Base-by-base conservation (phyloP, 352 stramenopile genomes). In the Peronosclerospora sorghi region DNA sequence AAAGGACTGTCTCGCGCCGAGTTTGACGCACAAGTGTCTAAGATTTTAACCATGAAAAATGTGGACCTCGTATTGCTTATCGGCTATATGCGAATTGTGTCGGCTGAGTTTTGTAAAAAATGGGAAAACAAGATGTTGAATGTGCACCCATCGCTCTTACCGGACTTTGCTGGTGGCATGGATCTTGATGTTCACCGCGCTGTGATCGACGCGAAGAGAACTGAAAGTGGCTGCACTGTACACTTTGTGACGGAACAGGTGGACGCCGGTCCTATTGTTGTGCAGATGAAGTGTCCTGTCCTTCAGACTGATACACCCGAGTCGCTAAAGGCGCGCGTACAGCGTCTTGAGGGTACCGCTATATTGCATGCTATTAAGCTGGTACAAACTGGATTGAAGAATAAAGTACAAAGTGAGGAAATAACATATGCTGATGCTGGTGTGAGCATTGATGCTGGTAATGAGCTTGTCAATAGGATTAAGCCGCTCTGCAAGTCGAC, bases 51-150 rank as follows among this genome's bases (percentile, higher is more conserved):
- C 41, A 73, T 65, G 43, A 95, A 95, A 58, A 93, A 91, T 36
- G 91, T 97, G 3, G 94, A 99, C 41, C 70, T 98, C 18, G 87
- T 99, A 32, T 73, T 99, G 19, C 77, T 98, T 29, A 96, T 99
- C 41, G 96, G 96, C 34, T 99, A 99, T 86, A 99, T 99, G 96
- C 85, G 95, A 35, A 99, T 99, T 58, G 57, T 99, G 4, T 98
- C 95, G 26, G 71, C 62, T 35, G 66, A 85, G 28, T 99, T 99
- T 60, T 96, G 84, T 62, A 74, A 95, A 49, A 81, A 90, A 50
- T 99, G 94, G 94, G 60, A 80, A 47, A 80, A 89, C 59, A 86
- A 95, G 48, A 97, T 97, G 56, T 81, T 99, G 12, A 99, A 99
- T 69, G 96, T 99, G 34, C 96, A 99, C 69, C 96, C 96, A 35